A percentile compares a stretch with the other conserved stretches of the same genome.
These are phyloP conservation scores for Macrolepiota dolichaula DNA, from an alignment of 768 basidiomycete genomes.

Conservation along the genomic window DNA sequence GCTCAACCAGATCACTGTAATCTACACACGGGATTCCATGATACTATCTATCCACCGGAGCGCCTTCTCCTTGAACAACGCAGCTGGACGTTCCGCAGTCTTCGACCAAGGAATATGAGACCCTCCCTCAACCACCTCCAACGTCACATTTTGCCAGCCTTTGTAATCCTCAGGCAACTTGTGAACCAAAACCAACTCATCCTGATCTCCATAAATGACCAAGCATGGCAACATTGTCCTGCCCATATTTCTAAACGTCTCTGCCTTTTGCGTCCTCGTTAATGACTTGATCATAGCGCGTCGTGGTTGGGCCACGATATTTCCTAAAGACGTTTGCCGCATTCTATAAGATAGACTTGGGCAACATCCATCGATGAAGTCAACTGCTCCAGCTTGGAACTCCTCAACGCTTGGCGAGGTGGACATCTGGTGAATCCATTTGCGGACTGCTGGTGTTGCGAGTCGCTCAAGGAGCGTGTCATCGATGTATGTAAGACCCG, in stretches of 20 bases:
- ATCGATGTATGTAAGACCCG: neutral
- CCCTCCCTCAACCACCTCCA: constrained; percentile 2
- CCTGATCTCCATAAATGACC: neutral
- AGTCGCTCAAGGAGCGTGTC: too few relatives aligned
- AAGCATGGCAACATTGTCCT: neutral
- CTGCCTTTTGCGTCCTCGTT: neutral
- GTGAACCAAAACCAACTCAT: neutral
- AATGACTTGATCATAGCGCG: neutral
- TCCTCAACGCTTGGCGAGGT: neutral
- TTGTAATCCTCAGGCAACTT: neutral
- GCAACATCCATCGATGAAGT: neutral
- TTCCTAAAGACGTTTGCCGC: neutral
- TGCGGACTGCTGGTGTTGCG: neutral
- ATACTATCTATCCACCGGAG: constrained; percentile 1
- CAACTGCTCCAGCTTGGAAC: neutral
- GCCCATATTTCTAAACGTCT: neutral
- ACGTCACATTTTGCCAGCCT: neutral
- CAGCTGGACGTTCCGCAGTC: neutral
- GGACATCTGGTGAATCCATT: neutral
- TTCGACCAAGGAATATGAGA: neutral
- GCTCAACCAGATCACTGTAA: too few relatives aligned
- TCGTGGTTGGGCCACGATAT: constrained; percentile 1
- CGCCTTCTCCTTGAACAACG: neutral
- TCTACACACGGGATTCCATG: neutral
- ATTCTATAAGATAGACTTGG: neutral